Evolutionary conservation across 305 asterid species (phyloP).

Genomic region (Fraxinus dipetala): DNA sequence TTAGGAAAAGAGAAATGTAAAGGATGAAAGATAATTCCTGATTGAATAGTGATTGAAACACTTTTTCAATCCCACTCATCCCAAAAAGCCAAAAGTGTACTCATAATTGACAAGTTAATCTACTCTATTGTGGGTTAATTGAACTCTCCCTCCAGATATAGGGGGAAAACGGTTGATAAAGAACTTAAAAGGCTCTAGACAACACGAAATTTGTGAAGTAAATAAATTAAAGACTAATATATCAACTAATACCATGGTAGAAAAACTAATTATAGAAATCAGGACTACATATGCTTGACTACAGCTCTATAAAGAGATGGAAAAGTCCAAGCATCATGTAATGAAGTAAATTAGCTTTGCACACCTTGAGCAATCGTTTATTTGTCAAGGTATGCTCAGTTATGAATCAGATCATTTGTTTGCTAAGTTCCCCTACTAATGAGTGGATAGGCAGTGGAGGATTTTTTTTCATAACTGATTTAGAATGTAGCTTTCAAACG

Average conservation of each 20-base stretch:
- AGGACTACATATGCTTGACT: neutral
- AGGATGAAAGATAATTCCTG: constrained; percentile 5
- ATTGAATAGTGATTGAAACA: neutral
- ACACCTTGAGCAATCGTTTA: constrained; percentile 21
- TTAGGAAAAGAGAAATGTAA: neutral
- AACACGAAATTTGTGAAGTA: neutral
- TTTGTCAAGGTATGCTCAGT: constrained; percentile 11
- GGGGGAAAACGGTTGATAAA: neutral
- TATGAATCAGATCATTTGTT: neutral
- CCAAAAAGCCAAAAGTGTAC: constrained; percentile 12
- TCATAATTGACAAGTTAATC: constrained; percentile 8
- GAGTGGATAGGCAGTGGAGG: neutral
- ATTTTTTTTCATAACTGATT: constrained; percentile 6
- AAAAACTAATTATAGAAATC: neutral
- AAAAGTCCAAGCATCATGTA: neutral
- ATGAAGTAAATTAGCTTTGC: constrained; percentile 3
- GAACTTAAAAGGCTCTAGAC: constrained; percentile 8
- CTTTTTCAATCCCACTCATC: constrained; percentile 14
- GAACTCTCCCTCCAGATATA: neutral
- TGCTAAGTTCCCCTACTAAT: neutral
- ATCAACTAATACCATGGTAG: neutral
- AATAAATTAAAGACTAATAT: neutral
- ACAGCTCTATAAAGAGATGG: constrained; percentile 11
- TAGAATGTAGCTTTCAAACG: constrained; percentile 12
- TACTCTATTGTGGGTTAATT: constrained; percentile 10